Evolutionary conservation across 495 filamentous ascomycete genomes (phyloP).

Genomic region (Penicillium verhagenii): DNA sequence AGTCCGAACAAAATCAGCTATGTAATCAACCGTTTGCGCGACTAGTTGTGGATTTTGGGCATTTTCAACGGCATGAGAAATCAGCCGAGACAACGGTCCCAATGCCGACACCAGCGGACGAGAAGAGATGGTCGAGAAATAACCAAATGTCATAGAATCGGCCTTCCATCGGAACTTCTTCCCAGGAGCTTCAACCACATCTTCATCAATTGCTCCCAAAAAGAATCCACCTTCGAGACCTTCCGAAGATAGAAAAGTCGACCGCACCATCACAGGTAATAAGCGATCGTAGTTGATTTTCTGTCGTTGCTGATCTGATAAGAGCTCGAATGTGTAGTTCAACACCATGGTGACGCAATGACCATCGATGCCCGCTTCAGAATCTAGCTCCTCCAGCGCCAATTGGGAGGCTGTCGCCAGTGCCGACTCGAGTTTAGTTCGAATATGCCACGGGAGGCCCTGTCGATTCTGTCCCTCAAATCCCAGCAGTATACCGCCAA

Average conservation of each 20-base stretch:
- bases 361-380: constrained; percentile 54
- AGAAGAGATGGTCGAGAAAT: constrained; percentile 53
- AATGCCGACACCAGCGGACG: constrained; percentile 75
- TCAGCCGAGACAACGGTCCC: constrained; percentile 74
- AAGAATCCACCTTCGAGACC: constrained; percentile 85
- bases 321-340: constrained; percentile 72
- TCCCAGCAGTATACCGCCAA: constrained; percentile 80
- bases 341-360: constrained; percentile 68
- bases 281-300: constrained; percentile 75
- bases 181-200: constrained; percentile 61
- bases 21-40: constrained; percentile 64
- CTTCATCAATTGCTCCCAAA: constrained; percentile 70
- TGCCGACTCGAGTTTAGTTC: constrained; percentile 71
- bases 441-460: constrained; percentile 59
- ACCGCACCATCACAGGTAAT: constrained; percentile 65
- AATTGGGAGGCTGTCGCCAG: constrained; percentile 78
- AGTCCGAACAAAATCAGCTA: constrained; percentile 67
- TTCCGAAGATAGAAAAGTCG: constrained; percentile 66
- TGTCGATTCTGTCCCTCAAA: constrained; percentile 68
- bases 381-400: constrained; percentile 57
- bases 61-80: constrained; percentile 70
- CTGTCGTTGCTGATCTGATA: constrained; percentile 56
- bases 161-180: constrained; percentile 72
- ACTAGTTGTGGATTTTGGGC: constrained; percentile 59
- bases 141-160: constrained; percentile 56